Evolutionary conservation across 805 yeast species (phyloP), one percentile per base, ranked within the genome.

Genomic region (Cyberlindnera meyerae): DNA sequence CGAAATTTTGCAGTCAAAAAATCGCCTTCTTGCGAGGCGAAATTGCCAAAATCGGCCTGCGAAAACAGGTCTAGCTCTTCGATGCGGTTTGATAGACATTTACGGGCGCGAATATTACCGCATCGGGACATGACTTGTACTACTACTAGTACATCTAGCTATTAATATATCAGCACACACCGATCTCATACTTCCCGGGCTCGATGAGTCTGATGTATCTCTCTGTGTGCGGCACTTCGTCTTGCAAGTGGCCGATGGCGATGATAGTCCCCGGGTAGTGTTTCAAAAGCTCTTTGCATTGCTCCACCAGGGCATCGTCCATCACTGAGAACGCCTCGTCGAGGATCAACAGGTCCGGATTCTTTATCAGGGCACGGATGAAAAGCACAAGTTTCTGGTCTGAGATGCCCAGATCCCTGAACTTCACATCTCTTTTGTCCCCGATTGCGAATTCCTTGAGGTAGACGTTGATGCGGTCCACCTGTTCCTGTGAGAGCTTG

Each of bases 301-400:
- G 66, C 27, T 65, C 65, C 41, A 80, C 66, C 24, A 73, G 69
- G 15, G 68, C 73, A 36, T 77, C 79, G 27, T 82, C 84, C 93
- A 90, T 85, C 12, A 88, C 94, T 16, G 95, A 84, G 40, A 90
- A 76, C 0, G 97, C 95, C 63, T 90, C 98, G 59, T 90, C 98
- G 3, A 90, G 64, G 31, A 90, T 81, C 35, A 90, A 65, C 1
- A 90, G 62, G 33, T 75, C 73, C 0, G 98, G 98, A 44, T 75
- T 65, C 56, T 84, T 86, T 28, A 86, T 69, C 13, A 90, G 53
- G 2, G 96, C 82, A 38, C 98, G 67, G 17, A 88, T 61, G 48
- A 93, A 79, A 18, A 90, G 63, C 0, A 77, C 75, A 11, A 86
- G 59, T 53, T 90, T 90, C 58, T 90, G 97, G 40, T 82, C 75